A percentile compares a stretch with the other conserved stretches of the same genome.
Evolutionary conservation across 805 yeast genomes (phyloP).

Genomic region (Nakazawaea peltata): DNA sequence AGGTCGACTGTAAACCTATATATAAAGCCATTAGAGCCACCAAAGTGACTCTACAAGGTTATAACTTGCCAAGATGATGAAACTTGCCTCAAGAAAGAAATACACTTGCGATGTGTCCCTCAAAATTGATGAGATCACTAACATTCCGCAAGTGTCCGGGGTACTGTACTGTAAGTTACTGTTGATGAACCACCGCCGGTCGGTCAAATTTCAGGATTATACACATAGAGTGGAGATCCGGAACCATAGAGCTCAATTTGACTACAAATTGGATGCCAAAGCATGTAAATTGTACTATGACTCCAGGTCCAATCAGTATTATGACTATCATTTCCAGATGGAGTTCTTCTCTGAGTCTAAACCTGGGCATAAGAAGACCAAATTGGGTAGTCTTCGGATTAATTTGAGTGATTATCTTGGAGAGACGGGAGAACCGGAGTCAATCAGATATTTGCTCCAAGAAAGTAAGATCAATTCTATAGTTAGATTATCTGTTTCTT

Average conservation of each 20-base stretch:
- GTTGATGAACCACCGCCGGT: constrained; percentile 13
- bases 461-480: constrained; percentile 80
- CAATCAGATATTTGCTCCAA: constrained; percentile 62
- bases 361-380: constrained; percentile 25
- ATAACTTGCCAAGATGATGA: too few species aligned
- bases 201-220: constrained; percentile 18
- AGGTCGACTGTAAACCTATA: too few species aligned
- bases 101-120: constrained; percentile 51
- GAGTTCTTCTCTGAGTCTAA: constrained; percentile 29
- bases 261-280: constrained; percentile 17
- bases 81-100: constrained; percentile 24
- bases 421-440: constrained; percentile 39
- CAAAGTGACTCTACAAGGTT: too few species aligned
- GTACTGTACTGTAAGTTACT: constrained; percentile 45
- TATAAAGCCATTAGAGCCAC: too few species aligned
- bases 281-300: constrained; percentile 33
- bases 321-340: constrained; percentile 33
- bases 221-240: constrained; percentile 37
- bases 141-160: constrained; percentile 77
- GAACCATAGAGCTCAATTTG: constrained; percentile 47
- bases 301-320: constrained; percentile 28
- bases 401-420: constrained; percentile 68
- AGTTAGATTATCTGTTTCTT: constrained; percentile 45
- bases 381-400: constrained; percentile 58
- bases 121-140: constrained; percentile 61